Percentiles rank a stretch among this genome's conserved stretches.
Conservation (phyloP, 1,284 basidiomycete genomes). For the Golubevia pallescens region DNA sequence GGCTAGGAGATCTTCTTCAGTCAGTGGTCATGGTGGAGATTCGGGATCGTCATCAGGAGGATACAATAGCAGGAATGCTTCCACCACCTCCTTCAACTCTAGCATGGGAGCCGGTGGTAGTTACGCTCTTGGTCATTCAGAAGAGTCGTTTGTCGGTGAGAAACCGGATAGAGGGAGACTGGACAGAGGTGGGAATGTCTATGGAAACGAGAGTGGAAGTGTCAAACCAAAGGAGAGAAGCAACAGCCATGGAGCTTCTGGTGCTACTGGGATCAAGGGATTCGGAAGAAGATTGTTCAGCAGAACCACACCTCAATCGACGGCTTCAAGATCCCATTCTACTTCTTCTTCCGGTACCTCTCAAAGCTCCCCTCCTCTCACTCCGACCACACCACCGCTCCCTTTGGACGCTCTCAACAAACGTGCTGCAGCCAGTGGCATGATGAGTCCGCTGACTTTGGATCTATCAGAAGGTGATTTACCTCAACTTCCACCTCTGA, state of each 20-base stretch:
- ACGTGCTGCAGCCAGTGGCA: not conserved
- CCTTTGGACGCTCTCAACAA: constrained; percentile 11
- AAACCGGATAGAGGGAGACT: not conserved
- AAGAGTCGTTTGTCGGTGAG: not conserved
- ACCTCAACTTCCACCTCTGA: constrained; percentile 11
- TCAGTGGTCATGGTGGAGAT: not conserved
- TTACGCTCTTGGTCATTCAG: not conserved
- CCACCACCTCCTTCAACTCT: constrained; percentile 22
- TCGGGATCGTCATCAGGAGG: not conserved
- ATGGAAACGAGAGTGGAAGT: not conserved
- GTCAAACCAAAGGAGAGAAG: not conserved
- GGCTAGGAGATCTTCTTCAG: not conserved
- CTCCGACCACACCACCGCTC: constrained; percentile 23
- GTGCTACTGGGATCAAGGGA: constrained; percentile 8
- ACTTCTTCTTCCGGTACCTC: constrained; percentile 19
- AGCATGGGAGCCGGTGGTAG: constrained; percentile 14
- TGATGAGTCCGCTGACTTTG: constrained; percentile 3
- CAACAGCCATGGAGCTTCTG: not conserved
- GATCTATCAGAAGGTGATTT: constrained; percentile 30
- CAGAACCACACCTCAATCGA: constrained; percentile 17
- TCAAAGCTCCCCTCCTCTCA: constrained; percentile 24
- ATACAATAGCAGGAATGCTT: constrained; percentile 17
- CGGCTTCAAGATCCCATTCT: constrained; percentile 25
- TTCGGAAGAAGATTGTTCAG: constrained; percentile 25
- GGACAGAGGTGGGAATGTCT: not conserved